Evolutionary conservation across 139 green algal species (phyloP), one percentile per base, ranked within the genome.

Genomic region (Picochlorum sp.): DNA sequence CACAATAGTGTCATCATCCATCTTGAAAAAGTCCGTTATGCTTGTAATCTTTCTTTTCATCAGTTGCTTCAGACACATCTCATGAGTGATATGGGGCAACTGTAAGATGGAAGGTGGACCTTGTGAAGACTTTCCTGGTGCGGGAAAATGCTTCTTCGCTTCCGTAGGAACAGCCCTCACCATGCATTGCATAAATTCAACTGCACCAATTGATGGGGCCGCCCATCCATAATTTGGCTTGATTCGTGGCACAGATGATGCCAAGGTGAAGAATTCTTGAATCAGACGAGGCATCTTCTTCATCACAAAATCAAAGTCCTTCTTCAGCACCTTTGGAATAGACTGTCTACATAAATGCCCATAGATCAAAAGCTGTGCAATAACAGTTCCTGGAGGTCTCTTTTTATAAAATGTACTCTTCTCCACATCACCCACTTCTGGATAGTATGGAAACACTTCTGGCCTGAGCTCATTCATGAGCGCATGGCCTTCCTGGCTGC

Each of bases 121-220:
- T 13, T 87, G 73, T 16, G 3, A 20, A 20, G 24, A 60, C 54
- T 71, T 75, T 54, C 21, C 11, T 14, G 57, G 15, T 30, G 49
- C 26, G 28, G 13, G 34, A 13, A 20, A 21, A 31, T 64, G 15
- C 38, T 68, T 67, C 45, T 30, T 81, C 80, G 45, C 77, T 64
- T 6, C 44, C 15, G 0, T 37, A 20, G 69, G 63, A 20, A 88
- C 62, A 5, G 80, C 84, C 66, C 90, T 83, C 0, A 75, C 69
- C 7, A 95, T 52, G 76, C 87, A 93, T 75, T 96, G 89, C 77
- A 85, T 81, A 69, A 90, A 80, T 76, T 96, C 85, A 23, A 95
- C 65, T 20, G 75, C 78, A 2, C 76, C 80, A 11, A 92, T 28
- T 9, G 80, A 63, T 4, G 88, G 88, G 4, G 83, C 80, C 68